Percentiles rank a stretch among this genome's conserved stretches.
phyloP scores from a whole-genome alignment of 768 basidiomycete species.

The Goffeauzyma gilvescens region DNA sequence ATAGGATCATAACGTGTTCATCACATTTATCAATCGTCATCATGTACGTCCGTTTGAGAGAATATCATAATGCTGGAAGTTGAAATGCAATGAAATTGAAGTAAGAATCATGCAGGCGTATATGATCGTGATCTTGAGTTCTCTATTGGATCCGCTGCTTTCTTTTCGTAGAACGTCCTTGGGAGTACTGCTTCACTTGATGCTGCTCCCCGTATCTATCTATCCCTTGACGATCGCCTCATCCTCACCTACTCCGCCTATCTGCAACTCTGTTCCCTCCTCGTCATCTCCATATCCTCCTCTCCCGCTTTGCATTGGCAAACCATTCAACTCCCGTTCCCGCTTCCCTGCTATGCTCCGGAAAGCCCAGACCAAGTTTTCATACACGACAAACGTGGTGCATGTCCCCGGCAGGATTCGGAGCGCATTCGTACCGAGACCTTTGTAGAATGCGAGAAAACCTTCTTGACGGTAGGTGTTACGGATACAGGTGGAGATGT shows the following conservation, averaged over 20 bases:
- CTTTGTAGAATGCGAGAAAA: slow-evolving; percentile 73
- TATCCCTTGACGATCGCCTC: slow-evolving; percentile 1
- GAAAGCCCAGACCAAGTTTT: slow-evolving; percentile 32
- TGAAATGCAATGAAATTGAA: too few species aligned
- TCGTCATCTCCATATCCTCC: too few species aligned
- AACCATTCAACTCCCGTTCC: slow-evolving; percentile 6
- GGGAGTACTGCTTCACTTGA: too few species aligned
- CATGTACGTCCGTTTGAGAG: too few species aligned
- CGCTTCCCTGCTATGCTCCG: slow-evolving; percentile 20
- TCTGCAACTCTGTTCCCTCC: background rate
- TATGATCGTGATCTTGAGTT: too few species aligned
- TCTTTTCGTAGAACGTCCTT: too few species aligned
- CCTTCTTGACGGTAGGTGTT: slow-evolving; percentile 71
- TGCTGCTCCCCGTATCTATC: too few species aligned
- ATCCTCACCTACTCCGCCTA: background rate
- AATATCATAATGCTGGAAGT: too few species aligned
- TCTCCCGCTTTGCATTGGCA: background rate
- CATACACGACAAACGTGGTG: slow-evolving; percentile 95
- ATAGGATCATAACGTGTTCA: too few species aligned
- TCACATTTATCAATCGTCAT: too few species aligned
- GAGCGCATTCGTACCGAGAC: slow-evolving; percentile 79
- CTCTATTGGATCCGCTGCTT: too few species aligned
- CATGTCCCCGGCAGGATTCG: slow-evolving; percentile 92
- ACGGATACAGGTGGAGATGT: slow-evolving; percentile 59
- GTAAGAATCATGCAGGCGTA: too few species aligned